phyloP scores from a whole-genome alignment of 1,139 yeast species.

The Taphrina communis region DNA sequence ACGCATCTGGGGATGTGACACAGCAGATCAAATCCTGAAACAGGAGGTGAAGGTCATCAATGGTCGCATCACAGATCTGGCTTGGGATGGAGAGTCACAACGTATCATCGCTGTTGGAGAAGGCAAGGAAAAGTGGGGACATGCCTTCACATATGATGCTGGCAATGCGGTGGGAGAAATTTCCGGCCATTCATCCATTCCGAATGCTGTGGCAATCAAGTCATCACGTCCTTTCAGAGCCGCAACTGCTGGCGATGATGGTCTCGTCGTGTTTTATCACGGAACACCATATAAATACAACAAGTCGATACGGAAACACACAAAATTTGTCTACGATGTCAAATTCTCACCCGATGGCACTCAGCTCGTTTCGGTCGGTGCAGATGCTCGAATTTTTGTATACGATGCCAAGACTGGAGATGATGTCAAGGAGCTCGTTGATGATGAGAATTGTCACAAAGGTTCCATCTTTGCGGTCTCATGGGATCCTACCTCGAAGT shows the following conservation, averaged over 20 bases:
- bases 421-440: constrained; percentile 59
- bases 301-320: constrained; percentile 72
- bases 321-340: constrained; percentile 80
- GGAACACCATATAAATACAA: constrained; percentile 95
- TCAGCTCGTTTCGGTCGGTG: constrained; percentile 78
- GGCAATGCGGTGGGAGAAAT: constrained; percentile 96
- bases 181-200: constrained; percentile 85
- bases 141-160: constrained; percentile 88
- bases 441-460: constrained; percentile 58
- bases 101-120: constrained; percentile 93
- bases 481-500: constrained; percentile 67
- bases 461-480: constrained; percentile 82
- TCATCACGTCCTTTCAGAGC: constrained; percentile 94
- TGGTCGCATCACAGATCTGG: constrained; percentile 80
- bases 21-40: constrained; percentile 67
- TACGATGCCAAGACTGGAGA: constrained; percentile 93
- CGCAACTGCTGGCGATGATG: constrained; percentile 89
- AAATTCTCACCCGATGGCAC: constrained; percentile 75
- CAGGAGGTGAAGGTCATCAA: constrained; percentile 77
- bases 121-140: constrained; percentile 90
- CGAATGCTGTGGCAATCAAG: constrained; percentile 83
- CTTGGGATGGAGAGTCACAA: constrained; percentile 90
- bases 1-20: constrained; percentile 80
- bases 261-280: constrained; percentile 77
- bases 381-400: constrained; percentile 76